phyloP scores from a whole-genome alignment of 768 basidiomycete genomes.

The Mycena leptocephala region DNA sequence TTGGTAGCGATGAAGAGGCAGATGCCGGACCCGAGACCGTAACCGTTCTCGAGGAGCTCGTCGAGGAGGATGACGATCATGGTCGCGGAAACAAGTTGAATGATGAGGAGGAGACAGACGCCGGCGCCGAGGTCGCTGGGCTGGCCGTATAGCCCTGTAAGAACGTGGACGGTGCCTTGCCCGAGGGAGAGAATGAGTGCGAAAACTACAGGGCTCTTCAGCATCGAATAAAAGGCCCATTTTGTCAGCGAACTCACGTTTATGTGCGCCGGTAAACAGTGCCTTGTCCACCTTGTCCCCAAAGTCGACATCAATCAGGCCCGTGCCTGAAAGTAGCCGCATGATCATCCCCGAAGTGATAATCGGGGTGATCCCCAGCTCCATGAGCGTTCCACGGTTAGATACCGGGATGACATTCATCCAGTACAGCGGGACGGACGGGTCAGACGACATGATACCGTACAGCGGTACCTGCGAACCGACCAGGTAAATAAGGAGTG shows the following conservation, averaged over 20 bases:
- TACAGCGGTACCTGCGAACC: constrained; percentile 99
- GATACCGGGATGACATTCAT: constrained; percentile 99
- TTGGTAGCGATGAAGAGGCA: constrained; percentile 99
- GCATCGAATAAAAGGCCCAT: not conserved
- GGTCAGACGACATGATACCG: constrained; percentile 99
- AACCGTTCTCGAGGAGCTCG: constrained; percentile 98
- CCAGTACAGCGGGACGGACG: constrained; percentile 99
- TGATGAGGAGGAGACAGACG: constrained; percentile 96
- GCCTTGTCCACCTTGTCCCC: constrained; percentile 97
- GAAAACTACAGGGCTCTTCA: constrained; percentile 74
- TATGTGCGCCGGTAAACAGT: constrained; percentile 96
- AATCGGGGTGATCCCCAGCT: constrained; percentile 98
- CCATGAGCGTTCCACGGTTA: constrained; percentile 99
- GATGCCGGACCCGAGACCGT: constrained; percentile 98
- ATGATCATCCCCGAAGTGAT: constrained; percentile 99
- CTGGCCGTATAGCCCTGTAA: constrained; percentile 96
- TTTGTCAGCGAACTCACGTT: constrained; percentile 72
- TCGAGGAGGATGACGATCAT: constrained; percentile 99
- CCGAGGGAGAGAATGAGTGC: constrained; percentile 97
- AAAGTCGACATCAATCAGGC: constrained; percentile 98
- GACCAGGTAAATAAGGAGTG: constrained; percentile 98
- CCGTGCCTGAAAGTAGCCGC: constrained; percentile 98
- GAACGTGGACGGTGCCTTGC: constrained; percentile 96
- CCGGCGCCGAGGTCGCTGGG: constrained; percentile 95
- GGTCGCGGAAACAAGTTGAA: constrained; percentile 94